Conservation (phyloP, 2,329 filamentous ascomycete genomes). For the Botryotinia globosa region DNA sequence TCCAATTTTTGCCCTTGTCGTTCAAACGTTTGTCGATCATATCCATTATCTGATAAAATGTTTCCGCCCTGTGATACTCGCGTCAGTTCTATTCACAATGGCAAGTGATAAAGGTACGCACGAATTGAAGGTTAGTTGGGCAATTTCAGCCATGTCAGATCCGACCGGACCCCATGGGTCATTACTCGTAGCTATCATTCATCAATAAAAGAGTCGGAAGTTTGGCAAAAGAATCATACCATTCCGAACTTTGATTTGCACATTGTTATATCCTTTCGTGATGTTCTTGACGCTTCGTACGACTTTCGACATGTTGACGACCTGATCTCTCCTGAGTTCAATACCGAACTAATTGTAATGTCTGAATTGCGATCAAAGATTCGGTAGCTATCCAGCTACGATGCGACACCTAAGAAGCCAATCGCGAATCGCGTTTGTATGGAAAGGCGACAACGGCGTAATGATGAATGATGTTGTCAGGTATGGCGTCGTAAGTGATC, state of each 20-base stretch:
- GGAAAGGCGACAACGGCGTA: not conserved
- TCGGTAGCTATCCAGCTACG: conserved; percentile 16
- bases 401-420: conserved; percentile 17
- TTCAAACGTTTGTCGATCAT: conserved; percentile 99
- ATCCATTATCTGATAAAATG: conserved; percentile 99
- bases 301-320: conserved; percentile 81
- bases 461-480: conserved; percentile 8
- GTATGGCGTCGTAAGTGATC: conserved; percentile 2
- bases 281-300: conserved; percentile 98
- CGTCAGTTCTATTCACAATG: conserved; percentile 19
- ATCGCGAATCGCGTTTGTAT: not conserved
- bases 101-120: conserved; percentile 48
- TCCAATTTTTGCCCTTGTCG: conserved; percentile 99
- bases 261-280: conserved; percentile 94
- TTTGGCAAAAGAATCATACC: conserved; percentile 55
- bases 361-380: not conserved
- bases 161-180: conserved; percentile 98
- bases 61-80: conserved; percentile 61
- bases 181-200: conserved; percentile 83
- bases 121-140: conserved; percentile 97
- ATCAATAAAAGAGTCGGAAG: conserved; percentile 34
- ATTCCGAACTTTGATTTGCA: conserved; percentile 98
- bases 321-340: conserved; percentile 16
- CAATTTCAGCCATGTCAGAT: conserved; percentile 98
- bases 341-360: not conserved